Percentiles rank a stretch among this genome's conserved stretches.
Conservation (phyloP, 768 basidiomycete species). For the Mrakia hoshinonis region DNA sequence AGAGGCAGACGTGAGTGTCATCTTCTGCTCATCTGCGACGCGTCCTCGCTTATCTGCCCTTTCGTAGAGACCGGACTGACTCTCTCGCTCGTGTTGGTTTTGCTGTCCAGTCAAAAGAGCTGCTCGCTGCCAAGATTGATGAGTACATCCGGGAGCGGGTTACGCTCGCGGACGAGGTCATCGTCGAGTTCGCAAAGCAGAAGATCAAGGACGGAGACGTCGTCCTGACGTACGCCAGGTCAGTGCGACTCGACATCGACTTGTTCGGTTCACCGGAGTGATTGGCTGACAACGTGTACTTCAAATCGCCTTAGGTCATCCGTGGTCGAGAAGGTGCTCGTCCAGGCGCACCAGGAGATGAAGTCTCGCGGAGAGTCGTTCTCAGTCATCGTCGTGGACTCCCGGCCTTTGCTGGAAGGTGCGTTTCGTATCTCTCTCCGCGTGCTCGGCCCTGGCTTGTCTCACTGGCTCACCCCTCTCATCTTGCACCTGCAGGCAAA, state of each 20-base stretch:
- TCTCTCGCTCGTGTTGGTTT: background rate
- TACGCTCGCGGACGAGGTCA: slow-evolving; percentile 84
- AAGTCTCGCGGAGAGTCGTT: slow-evolving; percentile 50
- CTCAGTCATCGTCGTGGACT: slow-evolving; percentile 87
- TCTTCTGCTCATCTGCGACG: too few relatives aligned
- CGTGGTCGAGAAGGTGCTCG: slow-evolving; percentile 78
- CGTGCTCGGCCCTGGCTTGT: background rate
- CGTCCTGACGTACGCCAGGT: slow-evolving; percentile 89
- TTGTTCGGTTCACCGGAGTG: background rate
- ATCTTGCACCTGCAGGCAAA: slow-evolving; percentile 54
- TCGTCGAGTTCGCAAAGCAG: slow-evolving; percentile 73
- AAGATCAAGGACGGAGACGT: slow-evolving; percentile 94
- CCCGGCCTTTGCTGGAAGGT: slow-evolving; percentile 89
- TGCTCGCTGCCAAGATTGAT: slow-evolving; percentile 74
- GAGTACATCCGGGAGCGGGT: slow-evolving; percentile 90
- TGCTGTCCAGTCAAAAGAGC: slow-evolving; percentile 66
- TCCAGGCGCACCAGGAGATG: slow-evolving; percentile 64
- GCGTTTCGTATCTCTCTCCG: slow-evolving; percentile 13
- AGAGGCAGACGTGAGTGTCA: slow-evolving; percentile 75
- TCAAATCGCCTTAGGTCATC: slow-evolving; percentile 84
- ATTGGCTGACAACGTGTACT: background rate
- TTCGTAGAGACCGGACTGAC: background rate
- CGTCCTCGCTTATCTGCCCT: background rate
- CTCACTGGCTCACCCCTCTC: background rate
- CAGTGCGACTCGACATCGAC: slow-evolving; percentile 19